phyloP scores from a whole-genome alignment of 768 basidiomycete species.

The Russula sp. region DNA sequence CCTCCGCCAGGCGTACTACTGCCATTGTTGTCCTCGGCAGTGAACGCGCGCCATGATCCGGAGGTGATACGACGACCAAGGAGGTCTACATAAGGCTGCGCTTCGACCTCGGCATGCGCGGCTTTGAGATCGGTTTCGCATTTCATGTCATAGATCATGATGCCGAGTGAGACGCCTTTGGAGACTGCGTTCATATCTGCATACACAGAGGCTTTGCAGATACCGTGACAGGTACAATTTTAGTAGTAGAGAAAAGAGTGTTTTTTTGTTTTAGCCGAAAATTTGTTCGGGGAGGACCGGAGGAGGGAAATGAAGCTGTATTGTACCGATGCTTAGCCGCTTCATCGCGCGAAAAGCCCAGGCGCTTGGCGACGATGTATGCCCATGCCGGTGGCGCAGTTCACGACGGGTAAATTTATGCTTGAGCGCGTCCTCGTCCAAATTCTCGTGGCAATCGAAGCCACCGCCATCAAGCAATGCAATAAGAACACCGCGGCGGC shows the following conservation, averaged over 20 bases:
- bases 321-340: conserved; percentile 84
- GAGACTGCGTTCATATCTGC: conserved; percentile 89
- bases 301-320: background rate
- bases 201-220: conserved; percentile 82
- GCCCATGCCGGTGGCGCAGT: conserved; percentile 69
- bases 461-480: conserved; percentile 40
- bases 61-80: conserved; percentile 67
- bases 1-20: conserved; percentile 9
- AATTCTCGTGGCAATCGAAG: conserved; percentile 67
- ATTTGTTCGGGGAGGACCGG: too few relatives aligned
- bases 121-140: conserved; percentile 57
- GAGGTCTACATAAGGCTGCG: conserved; percentile 83
- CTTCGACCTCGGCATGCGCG: conserved; percentile 48
- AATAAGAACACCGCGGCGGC: conserved; percentile 11
- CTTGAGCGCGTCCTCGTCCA: conserved; percentile 67
- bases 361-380: conserved; percentile 74
- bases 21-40: conserved; percentile 40
- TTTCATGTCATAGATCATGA: conserved; percentile 61
- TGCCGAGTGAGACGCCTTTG: conserved; percentile 81
- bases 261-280: too few relatives aligned
- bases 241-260: too few relatives aligned
- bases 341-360: conserved; percentile 86
- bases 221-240: too few relatives aligned
- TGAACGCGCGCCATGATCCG: conserved; percentile 81
- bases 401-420: conserved; percentile 65